Evolutionary conservation across 495 filamentous ascomycete genomes (phyloP).

Genomic region (Penicillium egyptiacum): DNA sequence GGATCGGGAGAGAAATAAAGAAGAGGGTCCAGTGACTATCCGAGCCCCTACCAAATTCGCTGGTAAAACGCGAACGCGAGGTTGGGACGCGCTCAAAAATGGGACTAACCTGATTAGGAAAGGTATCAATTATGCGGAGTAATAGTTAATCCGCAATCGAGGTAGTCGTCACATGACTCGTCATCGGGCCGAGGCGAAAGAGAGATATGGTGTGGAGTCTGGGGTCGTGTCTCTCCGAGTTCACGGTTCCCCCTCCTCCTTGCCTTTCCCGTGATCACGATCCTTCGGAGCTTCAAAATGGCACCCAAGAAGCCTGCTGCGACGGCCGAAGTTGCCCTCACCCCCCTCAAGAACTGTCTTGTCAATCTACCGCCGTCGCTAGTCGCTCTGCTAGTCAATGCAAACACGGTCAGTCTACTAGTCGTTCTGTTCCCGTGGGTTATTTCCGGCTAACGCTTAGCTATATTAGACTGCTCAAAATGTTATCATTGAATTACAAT

Average conservation of each 20-base stretch:
- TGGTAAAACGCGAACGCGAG: constrained; percentile 32
- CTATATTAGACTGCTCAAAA: constrained; percentile 75
- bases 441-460: constrained; percentile 16
- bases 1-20: constrained; percentile 19
- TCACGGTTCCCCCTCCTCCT: constrained; percentile 18
- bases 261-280: constrained; percentile 13
- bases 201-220: constrained; percentile 24
- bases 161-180: constrained; percentile 3
- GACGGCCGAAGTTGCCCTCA: constrained; percentile 73
- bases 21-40: constrained; percentile 18
- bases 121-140: constrained; percentile 30
- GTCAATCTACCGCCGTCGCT: constrained; percentile 89
- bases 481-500: constrained; percentile 88
- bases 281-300: constrained; percentile 43
- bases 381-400: constrained; percentile 75
- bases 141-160: constrained; percentile 34
- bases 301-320: constrained; percentile 68
- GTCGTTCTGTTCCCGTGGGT: not conserved
- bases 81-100: constrained; percentile 25
- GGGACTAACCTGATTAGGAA: constrained; percentile 4
- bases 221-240: constrained; percentile 27
- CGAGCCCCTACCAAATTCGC: constrained; percentile 14
- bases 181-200: constrained; percentile 18
- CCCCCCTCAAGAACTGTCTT: constrained; percentile 87
- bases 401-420: constrained; percentile 70